A percentile compares a stretch with the other conserved stretches of the same genome.
Conservation (phyloP, 768 basidiomycete species). For the Filobasidium wieringae region DNA sequence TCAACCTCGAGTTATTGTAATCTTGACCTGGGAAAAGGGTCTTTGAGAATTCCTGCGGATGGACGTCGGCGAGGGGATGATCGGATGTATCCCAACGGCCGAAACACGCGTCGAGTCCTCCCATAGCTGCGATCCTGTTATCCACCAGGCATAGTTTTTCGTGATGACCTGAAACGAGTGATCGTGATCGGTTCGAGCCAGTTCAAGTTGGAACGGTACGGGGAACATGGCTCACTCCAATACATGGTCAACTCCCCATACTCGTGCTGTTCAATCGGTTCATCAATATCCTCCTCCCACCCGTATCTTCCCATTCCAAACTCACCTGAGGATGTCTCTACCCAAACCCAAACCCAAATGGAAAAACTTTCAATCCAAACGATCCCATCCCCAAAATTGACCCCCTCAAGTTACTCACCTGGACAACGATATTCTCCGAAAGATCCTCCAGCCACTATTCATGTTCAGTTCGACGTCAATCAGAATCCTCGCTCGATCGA, state of each 20-base stretch:
- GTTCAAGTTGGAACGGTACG: background rate
- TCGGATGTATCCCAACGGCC: conserved; percentile 92
- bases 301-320: no score
- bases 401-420: no score
- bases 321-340: conserved; percentile 16
- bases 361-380: conserved; percentile 21
- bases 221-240: conserved; percentile 4
- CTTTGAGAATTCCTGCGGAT: conserved; percentile 67
- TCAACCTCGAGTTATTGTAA: conserved; percentile 57
- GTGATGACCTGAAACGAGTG: conserved; percentile 19
- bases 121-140: conserved; percentile 47
- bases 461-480: conserved; percentile 4
- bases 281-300: no score
- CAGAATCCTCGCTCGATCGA: background rate
- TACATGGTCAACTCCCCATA: conserved; percentile 9
- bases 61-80: conserved; percentile 74
- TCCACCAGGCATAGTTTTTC: conserved; percentile 38
- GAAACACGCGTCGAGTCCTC: conserved; percentile 90
- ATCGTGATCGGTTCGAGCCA: background rate
- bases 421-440: conserved; percentile 74
- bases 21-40: conserved; percentile 89
- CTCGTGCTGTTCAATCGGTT: conserved; percentile 2
- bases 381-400: conserved; percentile 34
- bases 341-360: background rate
- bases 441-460: conserved; percentile 66